Evolutionary conservation across 192 early-diverging fungal genomes (phyloP).

Genomic region (Podila horticola): DNA sequence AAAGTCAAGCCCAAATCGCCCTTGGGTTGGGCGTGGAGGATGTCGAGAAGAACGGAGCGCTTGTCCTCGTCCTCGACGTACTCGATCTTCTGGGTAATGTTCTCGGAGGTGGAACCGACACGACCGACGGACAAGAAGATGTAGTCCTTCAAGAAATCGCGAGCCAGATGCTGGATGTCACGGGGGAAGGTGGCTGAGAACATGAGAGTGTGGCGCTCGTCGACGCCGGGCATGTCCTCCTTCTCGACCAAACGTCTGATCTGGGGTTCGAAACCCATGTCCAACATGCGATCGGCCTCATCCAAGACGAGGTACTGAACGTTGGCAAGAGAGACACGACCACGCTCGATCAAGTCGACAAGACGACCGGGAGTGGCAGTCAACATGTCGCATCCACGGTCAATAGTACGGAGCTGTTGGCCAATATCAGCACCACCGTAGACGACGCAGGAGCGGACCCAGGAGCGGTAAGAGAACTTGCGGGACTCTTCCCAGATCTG

Average conservation of each 20-base stretch:
- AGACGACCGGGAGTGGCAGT: conserved; percentile 98
- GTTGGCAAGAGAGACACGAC: conserved; percentile 78
- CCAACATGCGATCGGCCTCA: conserved; percentile 98
- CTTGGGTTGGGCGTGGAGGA: conserved; percentile 67
- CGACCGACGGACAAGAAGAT: conserved; percentile 92
- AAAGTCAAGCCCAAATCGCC: conserved; percentile 79
- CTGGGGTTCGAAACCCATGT: conserved; percentile 93
- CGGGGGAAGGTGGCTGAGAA: conserved; percentile 95
- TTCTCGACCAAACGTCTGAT: conserved; percentile 89
- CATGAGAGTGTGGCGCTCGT: conserved; percentile 92
- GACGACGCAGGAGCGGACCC: conserved; percentile 92
- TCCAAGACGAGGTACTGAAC: conserved; percentile 91
- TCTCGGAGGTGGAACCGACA: conserved; percentile 94
- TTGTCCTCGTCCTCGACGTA: conserved; percentile 97
- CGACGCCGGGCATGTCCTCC: conserved; percentile 75
- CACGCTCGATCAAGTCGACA: conserved; percentile 91
- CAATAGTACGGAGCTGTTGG: conserved; percentile 86
- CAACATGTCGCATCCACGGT: conserved; percentile 92
- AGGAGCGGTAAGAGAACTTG: conserved; percentile 87
- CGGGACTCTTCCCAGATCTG: conserved; percentile 94
- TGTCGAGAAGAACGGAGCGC: conserved; percentile 87
- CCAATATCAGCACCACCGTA: conserved; percentile 96
- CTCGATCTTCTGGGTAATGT: conserved; percentile 93
- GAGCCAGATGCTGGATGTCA: conserved; percentile 86
- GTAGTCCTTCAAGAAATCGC: conserved; percentile 86